Evolutionary conservation across 225 moss, liverwort and hornwort genomes (phyloP), one percentile per base, ranked within the genome.

Genomic region (Polytrichum formosum): DNA sequence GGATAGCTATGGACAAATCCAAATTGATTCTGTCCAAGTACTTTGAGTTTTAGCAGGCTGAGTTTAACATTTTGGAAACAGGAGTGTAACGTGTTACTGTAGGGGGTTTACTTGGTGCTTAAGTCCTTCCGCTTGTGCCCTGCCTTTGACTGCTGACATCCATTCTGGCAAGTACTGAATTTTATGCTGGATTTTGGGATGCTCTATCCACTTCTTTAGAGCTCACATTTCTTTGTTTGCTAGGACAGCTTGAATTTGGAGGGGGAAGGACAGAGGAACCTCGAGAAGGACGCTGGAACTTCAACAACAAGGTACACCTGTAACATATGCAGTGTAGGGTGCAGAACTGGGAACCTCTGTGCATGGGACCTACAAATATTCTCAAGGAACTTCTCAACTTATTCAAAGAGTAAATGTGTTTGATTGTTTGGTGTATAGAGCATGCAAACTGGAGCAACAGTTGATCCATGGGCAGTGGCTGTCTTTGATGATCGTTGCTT

Each of bases 271-370:
- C 81, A 60, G 86, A 90, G 71, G 75, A 56, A 18, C 86, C 86
- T 1, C 25, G 10, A 16, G 70, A 84, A 18, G 90, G 90, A 20
- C 70, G 84, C 0, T 90, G 90, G 90, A 90, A 90, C 25, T 90
- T 82, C 54, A 90, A 90, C 26, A 35, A 73, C 0, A 90, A 90
- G 86, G 84, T 90, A 46, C 46, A 13, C 46, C 46, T 13, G 46
- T 13, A 46, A 46, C 13, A 2, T 16, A 46, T 3, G 46, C 3
- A 46, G 29, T 66, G 26, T 1, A 23, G 63, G 26, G 17, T 63
- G 21, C 63, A 22, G 26, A 25, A 63, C 7, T 16, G 26, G 13
- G 63, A 6, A 5, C 28, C 18, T 26, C 13, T 63, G 13, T 22
- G 26, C 26, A 5, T 22, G 18, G 63, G 46, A 46, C 13, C 46